Percentiles rank a stretch among this genome's conserved stretches.
Conservation (phyloP, 371 early-diverging fungal genomes). For the Nematocida homosporus region DNA sequence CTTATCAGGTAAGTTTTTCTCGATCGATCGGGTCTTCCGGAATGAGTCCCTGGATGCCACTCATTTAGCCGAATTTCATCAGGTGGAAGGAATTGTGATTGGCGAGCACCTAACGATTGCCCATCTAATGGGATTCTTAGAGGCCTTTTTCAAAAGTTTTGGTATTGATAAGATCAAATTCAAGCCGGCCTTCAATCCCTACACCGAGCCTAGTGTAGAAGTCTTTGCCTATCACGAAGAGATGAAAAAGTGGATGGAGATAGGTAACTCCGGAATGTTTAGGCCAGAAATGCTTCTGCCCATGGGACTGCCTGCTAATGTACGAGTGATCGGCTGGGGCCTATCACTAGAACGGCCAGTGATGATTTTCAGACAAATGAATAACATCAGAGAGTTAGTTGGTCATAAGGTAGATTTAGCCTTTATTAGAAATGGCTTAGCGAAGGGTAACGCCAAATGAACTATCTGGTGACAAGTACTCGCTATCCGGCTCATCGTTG, state of each 20-base stretch:
- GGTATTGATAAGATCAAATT: slow-evolving; percentile 88
- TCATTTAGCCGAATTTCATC: slow-evolving; percentile 99
- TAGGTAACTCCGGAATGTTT: slow-evolving; percentile 99
- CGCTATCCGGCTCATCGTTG: neutral
- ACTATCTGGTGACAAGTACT: neutral
- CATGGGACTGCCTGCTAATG: slow-evolving; percentile 87
- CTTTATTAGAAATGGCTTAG: slow-evolving; percentile 78
- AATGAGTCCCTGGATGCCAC: slow-evolving; percentile 98
- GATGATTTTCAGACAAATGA: slow-evolving; percentile 94
- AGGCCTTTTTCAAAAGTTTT: slow-evolving; percentile 92
- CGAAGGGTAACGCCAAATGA: slow-evolving; percentile 6
- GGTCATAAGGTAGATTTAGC: slow-evolving; percentile 95
- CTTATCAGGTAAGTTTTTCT: slow-evolving; percentile 79
- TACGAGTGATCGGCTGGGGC: slow-evolving; percentile 96
- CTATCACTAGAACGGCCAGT: slow-evolving; percentile 95
- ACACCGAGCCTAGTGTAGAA: slow-evolving; percentile 99
- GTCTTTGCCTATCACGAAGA: slow-evolving; percentile 95
- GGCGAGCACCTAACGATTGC: slow-evolving; percentile 88
- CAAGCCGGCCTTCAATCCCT: slow-evolving; percentile 99
- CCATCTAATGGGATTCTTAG: slow-evolving; percentile 89
- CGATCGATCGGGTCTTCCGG: slow-evolving; percentile 97
- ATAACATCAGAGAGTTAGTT: slow-evolving; percentile 90
- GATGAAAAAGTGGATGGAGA: slow-evolving; percentile 91
- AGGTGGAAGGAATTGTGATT: slow-evolving; percentile 96
- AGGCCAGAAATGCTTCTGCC: slow-evolving; percentile 97